Evolutionary conservation across 2,329 filamentous ascomycete genomes (phyloP).

Genomic region (Ophiostoma perfectum): DNA sequence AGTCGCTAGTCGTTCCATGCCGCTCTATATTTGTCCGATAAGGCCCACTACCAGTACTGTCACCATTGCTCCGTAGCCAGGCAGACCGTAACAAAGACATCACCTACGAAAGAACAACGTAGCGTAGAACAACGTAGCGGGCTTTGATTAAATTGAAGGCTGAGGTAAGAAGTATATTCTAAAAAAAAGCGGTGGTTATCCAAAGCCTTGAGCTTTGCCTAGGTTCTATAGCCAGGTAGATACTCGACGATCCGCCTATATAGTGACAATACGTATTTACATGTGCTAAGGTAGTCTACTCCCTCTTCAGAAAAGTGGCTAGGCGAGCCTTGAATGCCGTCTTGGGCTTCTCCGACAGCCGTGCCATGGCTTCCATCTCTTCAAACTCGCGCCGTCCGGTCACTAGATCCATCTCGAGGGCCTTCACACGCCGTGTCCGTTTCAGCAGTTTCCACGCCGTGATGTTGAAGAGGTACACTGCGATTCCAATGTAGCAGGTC

Average conservation of each 20-base stretch:
- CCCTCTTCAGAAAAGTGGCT: not conserved
- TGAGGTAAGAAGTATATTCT: no score
- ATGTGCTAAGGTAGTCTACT: not conserved
- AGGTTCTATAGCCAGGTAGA: no score
- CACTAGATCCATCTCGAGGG: not conserved
- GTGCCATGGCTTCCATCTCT: conserved; percentile 1
- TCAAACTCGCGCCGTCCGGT: conserved; percentile 2
- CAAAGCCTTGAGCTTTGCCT: no score
- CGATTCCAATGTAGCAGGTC: not conserved
- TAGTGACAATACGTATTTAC: not conserved
- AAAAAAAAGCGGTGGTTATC: no score
- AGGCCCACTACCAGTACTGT: not conserved
- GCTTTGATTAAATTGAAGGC: not conserved
- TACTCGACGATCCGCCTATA: not conserved
- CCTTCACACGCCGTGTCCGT: not conserved
- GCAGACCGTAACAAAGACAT: conserved; percentile 4
- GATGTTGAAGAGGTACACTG: not conserved
- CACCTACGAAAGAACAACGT: not conserved
- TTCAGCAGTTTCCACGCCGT: not conserved
- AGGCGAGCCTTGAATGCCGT: not conserved
- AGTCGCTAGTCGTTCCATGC: no score
- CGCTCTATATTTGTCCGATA: not conserved
- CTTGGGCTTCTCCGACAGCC: not conserved
- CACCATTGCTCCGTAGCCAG: no score
- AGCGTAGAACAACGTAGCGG: not conserved